A percentile compares a stretch with the other conserved stretches of the same genome.
Conservation (phyloP, 805 yeast genomes). For the Ogataea pilisensis region DNA sequence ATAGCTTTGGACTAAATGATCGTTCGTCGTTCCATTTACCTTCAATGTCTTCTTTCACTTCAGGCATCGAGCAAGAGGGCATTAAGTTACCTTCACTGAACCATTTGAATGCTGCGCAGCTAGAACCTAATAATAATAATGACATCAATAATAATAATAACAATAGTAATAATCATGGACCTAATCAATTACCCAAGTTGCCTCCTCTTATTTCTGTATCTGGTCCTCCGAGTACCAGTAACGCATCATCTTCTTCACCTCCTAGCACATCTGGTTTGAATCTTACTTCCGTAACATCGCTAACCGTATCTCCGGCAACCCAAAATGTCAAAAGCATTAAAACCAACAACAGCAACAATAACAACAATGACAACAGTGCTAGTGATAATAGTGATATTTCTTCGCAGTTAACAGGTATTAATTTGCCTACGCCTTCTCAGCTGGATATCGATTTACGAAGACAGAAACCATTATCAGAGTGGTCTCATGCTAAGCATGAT, state of each 20-base stretch:
- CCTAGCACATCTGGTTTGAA: constrained; percentile 2
- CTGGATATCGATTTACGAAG: constrained; percentile 17
- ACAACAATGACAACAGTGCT: constrained; percentile 2
- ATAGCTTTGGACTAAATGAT: neutral
- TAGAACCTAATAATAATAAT: no score
- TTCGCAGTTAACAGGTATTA: constrained; percentile 3
- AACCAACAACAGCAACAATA: no score
- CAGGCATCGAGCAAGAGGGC: constrained; percentile 3
- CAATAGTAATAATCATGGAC: no score
- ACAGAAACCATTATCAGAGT: constrained; percentile 8
- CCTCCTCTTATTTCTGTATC: constrained; percentile 1
- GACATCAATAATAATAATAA: no score
- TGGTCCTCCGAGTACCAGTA: constrained; percentile 1
- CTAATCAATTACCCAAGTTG: constrained; percentile 1
- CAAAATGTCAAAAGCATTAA: no score
- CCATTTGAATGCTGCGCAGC: neutral
- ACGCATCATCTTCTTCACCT: constrained; percentile 4
- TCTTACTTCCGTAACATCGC: constrained; percentile 2
- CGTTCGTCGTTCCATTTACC: constrained; percentile 38
- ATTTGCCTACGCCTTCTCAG: constrained; percentile 18
- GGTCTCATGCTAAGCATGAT: neutral
- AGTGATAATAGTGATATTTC: no score
- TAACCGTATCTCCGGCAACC: constrained; percentile 5
- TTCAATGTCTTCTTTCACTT: constrained; percentile 34
- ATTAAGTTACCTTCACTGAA: constrained; percentile 18